phyloP scores from a whole-genome alignment of 108 stramenopile genomes.

The Skeletonema marinoi region DNA sequence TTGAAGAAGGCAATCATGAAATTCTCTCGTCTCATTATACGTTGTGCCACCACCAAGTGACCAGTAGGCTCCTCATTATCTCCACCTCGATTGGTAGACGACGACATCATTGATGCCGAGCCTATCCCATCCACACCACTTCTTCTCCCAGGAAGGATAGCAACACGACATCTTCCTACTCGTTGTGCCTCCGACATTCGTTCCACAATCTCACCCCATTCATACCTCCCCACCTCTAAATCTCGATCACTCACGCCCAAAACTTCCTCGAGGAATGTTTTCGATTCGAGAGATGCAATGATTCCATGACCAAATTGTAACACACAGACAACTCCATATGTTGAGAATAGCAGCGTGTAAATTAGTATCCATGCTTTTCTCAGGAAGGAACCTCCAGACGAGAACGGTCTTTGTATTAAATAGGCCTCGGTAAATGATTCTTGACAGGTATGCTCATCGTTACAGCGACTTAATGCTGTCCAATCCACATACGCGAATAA shows the following conservation, averaged over 20 bases:
- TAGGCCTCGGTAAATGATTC: slow-evolving; percentile 52
- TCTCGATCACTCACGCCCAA: slow-evolving; percentile 70
- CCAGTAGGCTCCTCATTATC: slow-evolving; percentile 43
- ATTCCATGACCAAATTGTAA: slow-evolving; percentile 60
- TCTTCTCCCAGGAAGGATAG: slow-evolving; percentile 18
- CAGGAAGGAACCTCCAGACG: slow-evolving; percentile 24
- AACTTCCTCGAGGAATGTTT: slow-evolving; percentile 69
- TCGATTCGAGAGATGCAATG: slow-evolving; percentile 59
- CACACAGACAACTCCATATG: slow-evolving; percentile 58
- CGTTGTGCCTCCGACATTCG: slow-evolving; percentile 66
- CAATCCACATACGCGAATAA: slow-evolving; percentile 91
- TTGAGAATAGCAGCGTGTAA: slow-evolving; percentile 62
- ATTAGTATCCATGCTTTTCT: slow-evolving; percentile 51
- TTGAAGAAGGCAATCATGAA: slow-evolving; percentile 95
- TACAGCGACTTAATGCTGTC: slow-evolving; percentile 72
- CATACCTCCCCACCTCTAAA: slow-evolving; percentile 78
- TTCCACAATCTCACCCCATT: slow-evolving; percentile 79
- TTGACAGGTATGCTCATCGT: slow-evolving; percentile 83
- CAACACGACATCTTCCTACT: slow-evolving; percentile 68
- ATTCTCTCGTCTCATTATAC: slow-evolving; percentile 96
- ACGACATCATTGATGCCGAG: neutral
- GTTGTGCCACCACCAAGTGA: slow-evolving; percentile 76
- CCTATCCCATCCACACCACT: neutral
- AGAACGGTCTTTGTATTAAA: slow-evolving; percentile 28
- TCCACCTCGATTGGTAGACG: neutral